Evolutionary conservation across 2,329 filamentous ascomycete species (phyloP), one percentile per base, ranked within the genome.

Genomic region (Clathrospora elynae): DNA sequence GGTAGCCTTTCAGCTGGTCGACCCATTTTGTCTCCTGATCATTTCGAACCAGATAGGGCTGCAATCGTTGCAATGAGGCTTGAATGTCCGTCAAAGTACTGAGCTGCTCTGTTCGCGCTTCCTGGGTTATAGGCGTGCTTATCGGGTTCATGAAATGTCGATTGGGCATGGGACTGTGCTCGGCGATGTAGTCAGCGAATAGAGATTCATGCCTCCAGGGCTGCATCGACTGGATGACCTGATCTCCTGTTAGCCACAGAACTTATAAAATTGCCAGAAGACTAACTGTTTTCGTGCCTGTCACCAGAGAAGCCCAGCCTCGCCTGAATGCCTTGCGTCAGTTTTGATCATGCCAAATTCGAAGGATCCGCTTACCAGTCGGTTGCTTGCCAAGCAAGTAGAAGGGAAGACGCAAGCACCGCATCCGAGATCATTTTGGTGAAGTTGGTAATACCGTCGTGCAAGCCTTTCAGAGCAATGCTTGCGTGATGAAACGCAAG

Each of bases 361-460:
- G 14, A 23, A 13, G 10, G 5, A 9, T 17, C n/a, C 20, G 75
- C 85, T 78, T 80, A 95, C 92, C 91, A 97, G 75, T 97, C 92
- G 47, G 86, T 93, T 42, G 90, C 88, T 75, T 97, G 92, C 91
- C 93, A 97, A 24, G 91, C 95, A 35, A 99, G 80, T 33, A 97
- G 81, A 30, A 96, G 83, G 17, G 92, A 96, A 20, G 91, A 89
- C 17, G 91, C 92, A 40, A 99, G 80, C 50, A 96, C 86, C 29
- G 91, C 90, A 72, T 99, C 92, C 2, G 90, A 92, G 49, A 90
- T 95, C 37, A 87, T 84, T 59, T 84, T 84, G 2, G 88, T 95
- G 71, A 97, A 96, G 13, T 81, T 80, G 30, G 85, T 83, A 57
- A 97, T 91, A 18, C 90, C 90, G 63, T 91, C 87, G 63, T 96